phyloP scores from a whole-genome alignment of 73 alveolate species.

The Tetrahymena thermophila region DNA sequence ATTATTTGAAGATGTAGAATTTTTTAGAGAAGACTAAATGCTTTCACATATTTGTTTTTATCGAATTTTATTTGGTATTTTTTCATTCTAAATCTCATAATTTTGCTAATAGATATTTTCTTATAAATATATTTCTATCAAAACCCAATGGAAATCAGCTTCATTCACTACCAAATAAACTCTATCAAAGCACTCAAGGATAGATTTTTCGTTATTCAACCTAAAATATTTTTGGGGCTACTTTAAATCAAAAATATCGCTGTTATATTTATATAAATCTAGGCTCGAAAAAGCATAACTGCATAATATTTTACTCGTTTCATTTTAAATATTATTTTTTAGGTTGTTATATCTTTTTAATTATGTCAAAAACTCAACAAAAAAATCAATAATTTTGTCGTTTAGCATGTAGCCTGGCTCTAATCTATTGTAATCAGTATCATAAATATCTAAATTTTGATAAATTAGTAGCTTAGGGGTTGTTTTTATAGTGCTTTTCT shows the following conservation, averaged over 20 bases:
- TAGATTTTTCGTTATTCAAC: neutral
- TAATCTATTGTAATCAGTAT: neutral
- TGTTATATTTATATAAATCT: neutral
- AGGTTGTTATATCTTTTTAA: neutral
- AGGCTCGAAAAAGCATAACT: neutral
- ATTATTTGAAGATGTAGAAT: neutral
- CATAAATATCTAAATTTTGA: neutral
- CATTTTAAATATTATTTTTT: neutral
- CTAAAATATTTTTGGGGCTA: neutral
- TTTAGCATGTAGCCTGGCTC: neutral
- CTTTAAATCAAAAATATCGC: neutral
- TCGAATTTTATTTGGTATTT: neutral
- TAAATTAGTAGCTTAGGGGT: neutral
- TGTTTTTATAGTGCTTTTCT: neutral
- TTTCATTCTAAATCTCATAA: neutral
- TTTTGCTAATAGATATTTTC: neutral
- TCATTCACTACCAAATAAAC: neutral
- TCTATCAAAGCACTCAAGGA: neutral
- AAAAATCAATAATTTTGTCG: neutral
- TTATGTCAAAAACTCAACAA: neutral
- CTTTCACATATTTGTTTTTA: neutral
- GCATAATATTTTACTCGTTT: neutral
- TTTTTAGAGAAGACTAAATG: neutral
- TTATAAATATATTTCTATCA: neutral
- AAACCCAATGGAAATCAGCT: neutral